These are phyloP conservation scores for Allantophomopsis cytisporea DNA, from an alignment of 2,329 filamentous ascomycete species.

Conservation along the genomic window DNA sequence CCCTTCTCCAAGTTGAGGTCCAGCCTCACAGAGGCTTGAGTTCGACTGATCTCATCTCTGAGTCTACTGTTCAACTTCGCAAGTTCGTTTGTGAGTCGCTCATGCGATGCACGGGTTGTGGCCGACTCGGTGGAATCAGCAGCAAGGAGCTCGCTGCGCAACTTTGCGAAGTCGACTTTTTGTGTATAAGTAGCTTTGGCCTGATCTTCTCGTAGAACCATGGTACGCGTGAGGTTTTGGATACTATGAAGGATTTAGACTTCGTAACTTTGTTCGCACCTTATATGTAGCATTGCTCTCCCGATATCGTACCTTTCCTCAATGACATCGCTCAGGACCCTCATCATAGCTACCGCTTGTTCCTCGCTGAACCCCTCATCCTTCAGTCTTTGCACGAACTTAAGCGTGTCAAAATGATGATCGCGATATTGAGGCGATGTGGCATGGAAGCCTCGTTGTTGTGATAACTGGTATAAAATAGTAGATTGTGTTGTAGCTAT, in stretches of 20 bases:
- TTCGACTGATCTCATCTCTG: slow-evolving; percentile 86
- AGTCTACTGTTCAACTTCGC: slow-evolving; percentile 83
- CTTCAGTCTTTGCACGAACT: slow-evolving; percentile 84
- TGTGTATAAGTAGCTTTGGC: slow-evolving; percentile 70
- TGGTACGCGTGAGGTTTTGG: slow-evolving; percentile 91
- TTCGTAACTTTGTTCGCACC: neutral
- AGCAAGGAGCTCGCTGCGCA: slow-evolving; percentile 84
- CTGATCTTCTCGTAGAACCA: slow-evolving; percentile 92
- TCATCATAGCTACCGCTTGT: slow-evolving; percentile 97
- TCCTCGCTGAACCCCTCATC: slow-evolving; percentile 91
- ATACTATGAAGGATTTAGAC: slow-evolving; percentile 40
- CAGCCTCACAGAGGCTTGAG: slow-evolving; percentile 81
- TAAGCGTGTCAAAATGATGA: slow-evolving; percentile 96
- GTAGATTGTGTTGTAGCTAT: neutral
- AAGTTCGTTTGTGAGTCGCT: slow-evolving; percentile 86
- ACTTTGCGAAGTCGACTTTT: slow-evolving; percentile 96
- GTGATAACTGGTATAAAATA: neutral
- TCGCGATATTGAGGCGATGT: slow-evolving; percentile 51
- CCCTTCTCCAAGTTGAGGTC: slow-evolving; percentile 97
- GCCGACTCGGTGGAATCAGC: slow-evolving; percentile 85
- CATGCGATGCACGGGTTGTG: slow-evolving; percentile 78
- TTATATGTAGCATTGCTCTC: neutral
- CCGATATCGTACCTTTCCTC: slow-evolving; percentile 57
- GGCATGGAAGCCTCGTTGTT: slow-evolving; percentile 47
- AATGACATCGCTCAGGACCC: slow-evolving; percentile 89